Conservation (phyloP, 495 filamentous ascomycete species). For the Aspergillus hancockii region DNA sequence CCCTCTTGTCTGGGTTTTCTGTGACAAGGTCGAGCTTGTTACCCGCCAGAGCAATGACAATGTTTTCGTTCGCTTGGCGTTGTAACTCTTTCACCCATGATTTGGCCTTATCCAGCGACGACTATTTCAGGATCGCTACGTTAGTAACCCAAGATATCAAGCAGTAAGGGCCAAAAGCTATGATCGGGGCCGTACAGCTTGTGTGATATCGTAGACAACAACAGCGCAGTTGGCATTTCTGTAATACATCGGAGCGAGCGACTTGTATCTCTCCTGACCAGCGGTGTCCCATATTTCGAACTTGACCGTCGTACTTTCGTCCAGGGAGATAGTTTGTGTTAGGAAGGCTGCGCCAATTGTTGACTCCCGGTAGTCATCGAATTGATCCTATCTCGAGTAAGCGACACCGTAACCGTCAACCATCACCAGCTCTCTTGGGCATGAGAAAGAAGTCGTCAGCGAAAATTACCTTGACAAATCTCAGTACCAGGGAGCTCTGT, state of each 20-base stretch:
- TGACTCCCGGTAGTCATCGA: constrained; percentile 98
- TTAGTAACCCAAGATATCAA: constrained; percentile 9
- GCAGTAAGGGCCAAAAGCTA: background rate
- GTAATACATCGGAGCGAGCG: constrained; percentile 98
- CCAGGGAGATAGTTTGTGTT: constrained; percentile 96
- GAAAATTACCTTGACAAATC: constrained; percentile 87
- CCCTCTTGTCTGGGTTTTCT: constrained; percentile 89
- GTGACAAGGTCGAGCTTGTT: constrained; percentile 96
- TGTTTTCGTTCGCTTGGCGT: constrained; percentile 98
- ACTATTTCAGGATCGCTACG: constrained; percentile 49
- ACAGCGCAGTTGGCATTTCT: constrained; percentile 98
- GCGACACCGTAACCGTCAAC: background rate
- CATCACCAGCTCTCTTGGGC: background rate
- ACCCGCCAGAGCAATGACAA: constrained; percentile 95
- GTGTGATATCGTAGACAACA: constrained; percentile 98
- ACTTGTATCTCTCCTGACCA: constrained; percentile 98
- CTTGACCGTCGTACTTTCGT: constrained; percentile 97
- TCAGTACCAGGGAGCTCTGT: constrained; percentile 93
- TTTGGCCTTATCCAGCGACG: constrained; percentile 97
- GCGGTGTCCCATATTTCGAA: constrained; percentile 99
- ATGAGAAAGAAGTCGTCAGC: background rate
- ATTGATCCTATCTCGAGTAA: constrained; percentile 77
- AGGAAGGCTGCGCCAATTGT: constrained; percentile 99
- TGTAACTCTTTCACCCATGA: constrained; percentile 99
- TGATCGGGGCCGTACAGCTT: constrained; percentile 69